Base-by-base conservation (phyloP, 2,329 filamentous ascomycete genomes). In the Verticillium isaacii region DNA sequence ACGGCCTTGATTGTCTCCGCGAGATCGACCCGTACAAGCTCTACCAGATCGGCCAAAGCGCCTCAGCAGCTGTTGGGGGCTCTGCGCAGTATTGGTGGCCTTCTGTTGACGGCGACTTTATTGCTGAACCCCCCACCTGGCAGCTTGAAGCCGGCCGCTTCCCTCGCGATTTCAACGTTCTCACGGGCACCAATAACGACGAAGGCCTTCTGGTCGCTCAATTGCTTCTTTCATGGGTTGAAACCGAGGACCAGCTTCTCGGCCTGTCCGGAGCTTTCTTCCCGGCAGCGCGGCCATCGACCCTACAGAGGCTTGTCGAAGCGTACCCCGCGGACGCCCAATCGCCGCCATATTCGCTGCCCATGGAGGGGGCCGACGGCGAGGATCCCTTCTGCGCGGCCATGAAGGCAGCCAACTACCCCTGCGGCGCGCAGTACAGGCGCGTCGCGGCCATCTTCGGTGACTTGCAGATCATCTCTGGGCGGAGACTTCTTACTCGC, bases 341-440 rank as follows among this genome's bases (percentile, higher is more conserved):
- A 14, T 56, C 50, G 6, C 65, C 66, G 41, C 65, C 66, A 3
- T 64, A 64, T 56, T 58, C 64, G 36, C 39, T 65, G 55, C 61
- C 64, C 2, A 55, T 59, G 57, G 19, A 58, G 1, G 36, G 61
- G 5, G 19, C 45, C 19, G 19, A 23, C 19, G 45, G 45, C n/a
- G n/a, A 52, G n/a, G 55, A 60, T 52, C 32, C 17, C 15, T 63
- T 68, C 52, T 66, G 64, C 56, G 36, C 54, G 11, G 64, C 60
- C n/a, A 58, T 67, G 60, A 45, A 32, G 55, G 59, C 45, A 2
- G 62, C 61, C 9, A 56, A 56, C 29, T 52, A 57, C 39, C n/a
- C 23, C 19, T 68, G 65, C 50, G 61, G 62, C 3, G 41, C 56
- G 32, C 64, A 67, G 65, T 65, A 63, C 32, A 55, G 64, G 19